A percentile compares a stretch with the other conserved stretches of the same genome.
phyloP scores from a whole-genome alignment of 73 alveolate genomes.

The Paramecium sexaurelia region DNA sequence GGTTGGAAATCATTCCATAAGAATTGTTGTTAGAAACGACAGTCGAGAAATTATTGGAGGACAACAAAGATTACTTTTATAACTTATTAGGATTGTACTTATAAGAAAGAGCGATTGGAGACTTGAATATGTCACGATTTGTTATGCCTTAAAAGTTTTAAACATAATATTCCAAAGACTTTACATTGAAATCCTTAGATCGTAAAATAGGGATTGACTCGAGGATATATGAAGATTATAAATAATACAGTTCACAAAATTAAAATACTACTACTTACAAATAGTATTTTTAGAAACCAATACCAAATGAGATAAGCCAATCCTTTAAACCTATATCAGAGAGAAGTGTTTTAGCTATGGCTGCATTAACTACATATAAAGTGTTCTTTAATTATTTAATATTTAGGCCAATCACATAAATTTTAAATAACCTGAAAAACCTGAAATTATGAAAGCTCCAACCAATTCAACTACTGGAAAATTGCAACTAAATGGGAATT shows the following conservation, averaged over 20 bases:
- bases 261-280: background rate
- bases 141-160: background rate
- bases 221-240: slow-evolving; percentile 21
- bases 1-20: slow-evolving; percentile 41
- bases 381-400: background rate
- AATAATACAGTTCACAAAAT: slow-evolving; percentile 8
- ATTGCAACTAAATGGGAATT: background rate
- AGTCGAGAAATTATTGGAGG: slow-evolving; percentile 34
- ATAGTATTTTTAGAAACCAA: background rate
- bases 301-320: background rate
- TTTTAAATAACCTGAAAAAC: slow-evolving; percentile 39
- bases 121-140: slow-evolving; percentile 35
- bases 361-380: slow-evolving; percentile 40
- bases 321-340: background rate
- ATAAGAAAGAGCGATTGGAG: slow-evolving; percentile 17
- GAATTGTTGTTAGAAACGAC: background rate
- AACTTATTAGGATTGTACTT: slow-evolving; percentile 49
- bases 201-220: background rate
- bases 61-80: slow-evolving; percentile 35
- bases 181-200: background rate
- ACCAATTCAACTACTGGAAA: background rate
- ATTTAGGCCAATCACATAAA: slow-evolving; percentile 44
- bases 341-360: background rate
- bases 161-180: slow-evolving; percentile 3
- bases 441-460: slow-evolving; percentile 23